These are phyloP conservation scores for Luffa acutangula DNA, from an alignment of 306 rosid genomes.

Conservation along the genomic window DNA sequence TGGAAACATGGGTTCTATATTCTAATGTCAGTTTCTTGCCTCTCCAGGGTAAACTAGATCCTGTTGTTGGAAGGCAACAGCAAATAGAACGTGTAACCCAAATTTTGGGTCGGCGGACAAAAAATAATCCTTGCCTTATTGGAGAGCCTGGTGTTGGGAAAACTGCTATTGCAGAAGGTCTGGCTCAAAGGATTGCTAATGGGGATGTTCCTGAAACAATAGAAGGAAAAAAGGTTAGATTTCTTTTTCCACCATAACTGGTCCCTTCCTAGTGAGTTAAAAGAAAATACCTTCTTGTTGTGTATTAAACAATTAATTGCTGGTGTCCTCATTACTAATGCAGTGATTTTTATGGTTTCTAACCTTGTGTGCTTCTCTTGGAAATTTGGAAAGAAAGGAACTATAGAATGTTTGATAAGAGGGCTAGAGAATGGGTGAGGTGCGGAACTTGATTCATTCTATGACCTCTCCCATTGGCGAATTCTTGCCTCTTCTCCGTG, in stretches of 20 bases:
- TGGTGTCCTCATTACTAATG: not conserved
- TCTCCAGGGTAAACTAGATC: constrained; percentile 83
- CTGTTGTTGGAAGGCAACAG: constrained; percentile 89
- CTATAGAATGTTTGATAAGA: not conserved
- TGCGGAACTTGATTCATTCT: not conserved
- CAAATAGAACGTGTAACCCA: constrained; percentile 95
- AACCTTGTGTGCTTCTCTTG: not conserved
- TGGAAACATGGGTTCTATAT: not conserved
- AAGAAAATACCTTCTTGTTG: not conserved
- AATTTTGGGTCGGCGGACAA: constrained; percentile 83
- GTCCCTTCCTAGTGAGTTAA: not conserved
- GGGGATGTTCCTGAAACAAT: constrained; percentile 98
- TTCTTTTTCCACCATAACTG: not conserved
- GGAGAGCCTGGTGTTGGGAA: constrained; percentile 99
- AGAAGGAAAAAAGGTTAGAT: constrained; percentile 84
- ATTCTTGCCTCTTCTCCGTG: not conserved
- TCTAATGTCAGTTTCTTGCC: not conserved
- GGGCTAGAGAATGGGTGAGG: not conserved
- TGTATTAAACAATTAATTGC: not conserved
- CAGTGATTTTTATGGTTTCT: not conserved
- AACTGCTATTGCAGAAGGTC: constrained; percentile 97
- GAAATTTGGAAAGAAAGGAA: not conserved
- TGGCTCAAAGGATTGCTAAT: constrained; percentile 82
- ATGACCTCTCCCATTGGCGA: not conserved
- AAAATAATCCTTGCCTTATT: constrained; percentile 89